Conservation (phyloP, 352 stramenopile species). For the Pelagophyceae sp. region DNA sequence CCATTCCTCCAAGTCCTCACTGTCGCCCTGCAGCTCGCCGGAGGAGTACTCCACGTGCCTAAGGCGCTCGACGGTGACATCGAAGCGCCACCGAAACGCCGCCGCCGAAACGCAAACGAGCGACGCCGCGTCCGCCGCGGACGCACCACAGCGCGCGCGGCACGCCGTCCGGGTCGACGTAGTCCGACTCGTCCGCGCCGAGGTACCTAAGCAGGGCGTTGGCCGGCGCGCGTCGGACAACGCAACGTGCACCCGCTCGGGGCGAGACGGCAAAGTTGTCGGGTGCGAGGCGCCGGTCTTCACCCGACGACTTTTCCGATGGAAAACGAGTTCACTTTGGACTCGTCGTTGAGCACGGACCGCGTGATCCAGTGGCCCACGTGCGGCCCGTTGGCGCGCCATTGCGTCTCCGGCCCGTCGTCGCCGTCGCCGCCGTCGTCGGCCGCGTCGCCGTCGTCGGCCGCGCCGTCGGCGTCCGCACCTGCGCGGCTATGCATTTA, state of each 20-base stretch:
- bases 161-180: not conserved
- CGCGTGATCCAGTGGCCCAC: conserved; percentile 6
- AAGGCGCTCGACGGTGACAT: not conserved
- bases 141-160: not conserved
- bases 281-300: too few species aligned
- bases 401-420: not conserved
- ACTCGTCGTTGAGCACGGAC: not conserved
- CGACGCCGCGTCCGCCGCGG: too few species aligned
- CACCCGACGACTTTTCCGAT: not conserved
- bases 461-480: too few species aligned
- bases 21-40: not conserved
- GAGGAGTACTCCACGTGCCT: not conserved
- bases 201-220: not conserved
- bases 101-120: not conserved
- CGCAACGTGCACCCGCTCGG: too few species aligned
- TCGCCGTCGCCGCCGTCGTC: not conserved
- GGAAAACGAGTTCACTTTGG: not conserved
- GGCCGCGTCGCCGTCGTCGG: not conserved
- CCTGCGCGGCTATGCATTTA: too few species aligned
- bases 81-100: not conserved
- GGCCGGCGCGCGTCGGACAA: too few species aligned
- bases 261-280: too few species aligned
- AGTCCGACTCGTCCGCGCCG: not conserved
- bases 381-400: not conserved
- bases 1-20: not conserved